Conservation (phyloP, 2,329 filamentous ascomycete genomes). For the Akanthomyces uredinophilus region DNA sequence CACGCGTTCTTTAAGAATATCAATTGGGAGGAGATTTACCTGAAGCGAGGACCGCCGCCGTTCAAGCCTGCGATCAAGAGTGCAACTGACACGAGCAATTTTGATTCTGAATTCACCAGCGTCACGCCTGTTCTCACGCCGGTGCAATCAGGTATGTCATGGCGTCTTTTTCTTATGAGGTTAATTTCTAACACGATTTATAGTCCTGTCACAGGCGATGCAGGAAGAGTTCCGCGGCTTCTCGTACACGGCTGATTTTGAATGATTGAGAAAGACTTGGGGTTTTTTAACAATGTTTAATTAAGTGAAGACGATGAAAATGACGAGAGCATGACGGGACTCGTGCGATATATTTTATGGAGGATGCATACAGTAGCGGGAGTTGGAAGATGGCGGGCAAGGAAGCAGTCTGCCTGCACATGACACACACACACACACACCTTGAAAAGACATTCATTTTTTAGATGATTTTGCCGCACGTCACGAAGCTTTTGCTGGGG, state of each 20-base stretch:
- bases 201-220: constrained; percentile 96
- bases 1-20: constrained; percentile 97
- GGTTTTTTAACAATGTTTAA: constrained; percentile 15
- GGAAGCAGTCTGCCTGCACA: neutral
- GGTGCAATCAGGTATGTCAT: constrained; percentile 82
- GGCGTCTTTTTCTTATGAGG: neutral
- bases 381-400: neutral
- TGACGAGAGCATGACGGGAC: neutral
- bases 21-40: constrained; percentile 98
- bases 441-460: constrained; percentile 1
- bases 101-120: constrained; percentile 97
- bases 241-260: constrained; percentile 92
- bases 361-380: constrained; percentile 5
- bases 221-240: constrained; percentile 99
- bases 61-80: constrained; percentile 88
- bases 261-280: constrained; percentile 38
- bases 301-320: neutral
- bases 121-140: constrained; percentile 96
- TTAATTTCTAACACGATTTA: constrained; percentile 7
- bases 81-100: constrained; percentile 98
- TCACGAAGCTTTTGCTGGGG: neutral
- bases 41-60: constrained; percentile 85
- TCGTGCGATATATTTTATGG: neutral
- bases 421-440: neutral
- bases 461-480: neutral